These are phyloP conservation scores for Cladophialophora yegresii DNA, from an alignment of 2,329 filamentous ascomycete genomes.

Conservation along the genomic window DNA sequence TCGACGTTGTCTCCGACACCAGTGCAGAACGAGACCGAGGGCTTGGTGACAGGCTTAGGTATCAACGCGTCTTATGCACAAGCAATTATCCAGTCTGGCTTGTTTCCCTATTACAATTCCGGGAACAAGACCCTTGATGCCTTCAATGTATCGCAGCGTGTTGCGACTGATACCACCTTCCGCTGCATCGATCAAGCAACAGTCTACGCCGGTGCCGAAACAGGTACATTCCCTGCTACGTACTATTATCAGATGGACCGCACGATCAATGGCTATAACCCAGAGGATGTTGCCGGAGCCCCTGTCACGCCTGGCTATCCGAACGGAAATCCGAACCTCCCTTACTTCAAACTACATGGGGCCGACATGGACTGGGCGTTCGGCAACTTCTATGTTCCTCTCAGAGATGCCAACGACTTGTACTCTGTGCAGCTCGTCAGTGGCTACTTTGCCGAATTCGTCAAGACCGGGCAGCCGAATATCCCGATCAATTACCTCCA, in stretches of 20 bases:
- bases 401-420: slow-evolving; percentile 56
- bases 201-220: slow-evolving; percentile 52
- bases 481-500: slow-evolving; percentile 49
- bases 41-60: slow-evolving; percentile 50
- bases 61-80: slow-evolving; percentile 50
- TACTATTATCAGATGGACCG: slow-evolving; percentile 65
- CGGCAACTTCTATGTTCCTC: slow-evolving; percentile 51
- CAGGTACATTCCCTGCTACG: slow-evolving; percentile 51
- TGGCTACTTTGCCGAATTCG: slow-evolving; percentile 56
- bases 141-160: slow-evolving; percentile 57
- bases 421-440: slow-evolving; percentile 50
- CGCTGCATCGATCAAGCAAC: slow-evolving; percentile 63
- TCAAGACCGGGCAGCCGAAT: slow-evolving; percentile 55
- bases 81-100: slow-evolving; percentile 47
- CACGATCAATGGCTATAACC: slow-evolving; percentile 56
- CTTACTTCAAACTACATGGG: slow-evolving; percentile 61
- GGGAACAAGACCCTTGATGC: slow-evolving; percentile 58
- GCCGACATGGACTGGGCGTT: slow-evolving; percentile 59
- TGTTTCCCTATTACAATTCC: slow-evolving; percentile 55
- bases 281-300: slow-evolving; percentile 56
- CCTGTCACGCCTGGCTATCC: slow-evolving; percentile 43
- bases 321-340: slow-evolving; percentile 54
- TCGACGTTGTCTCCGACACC: slow-evolving; percentile 51
- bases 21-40: slow-evolving; percentile 47
- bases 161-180: slow-evolving; percentile 62